Conservation (phyloP, 352 stramenopile species). For the Peronosclerospora sorghi region DNA sequence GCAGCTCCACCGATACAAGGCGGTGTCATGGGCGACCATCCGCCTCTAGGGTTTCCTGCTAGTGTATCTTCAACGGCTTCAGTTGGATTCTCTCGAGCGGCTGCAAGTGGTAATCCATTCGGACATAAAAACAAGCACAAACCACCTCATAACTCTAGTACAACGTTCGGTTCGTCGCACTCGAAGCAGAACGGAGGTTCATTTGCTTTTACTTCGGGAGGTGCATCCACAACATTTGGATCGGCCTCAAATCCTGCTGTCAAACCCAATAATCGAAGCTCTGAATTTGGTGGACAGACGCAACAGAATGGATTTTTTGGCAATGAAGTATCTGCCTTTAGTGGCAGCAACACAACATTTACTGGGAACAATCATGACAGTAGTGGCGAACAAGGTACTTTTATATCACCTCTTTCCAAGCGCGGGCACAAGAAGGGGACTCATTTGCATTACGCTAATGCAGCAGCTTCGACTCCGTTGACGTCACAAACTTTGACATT, state of each 20-base stretch:
- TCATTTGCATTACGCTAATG: conserved; percentile 5
- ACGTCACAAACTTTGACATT: conserved; percentile 19
- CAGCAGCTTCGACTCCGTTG: conserved; percentile 4
- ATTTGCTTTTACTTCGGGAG: background rate
- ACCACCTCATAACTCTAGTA: conserved; percentile 2
- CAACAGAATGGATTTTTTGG: conserved; percentile 8
- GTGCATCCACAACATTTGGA: conserved; percentile 19
- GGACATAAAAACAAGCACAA: conserved; percentile 15
- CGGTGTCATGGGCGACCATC: conserved; percentile 10
- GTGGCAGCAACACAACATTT: conserved; percentile 3
- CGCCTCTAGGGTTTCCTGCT: conserved; percentile 14
- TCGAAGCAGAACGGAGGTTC: conserved; percentile 9
- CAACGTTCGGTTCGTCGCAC: conserved; percentile 8
- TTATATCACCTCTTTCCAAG: conserved; percentile 6
- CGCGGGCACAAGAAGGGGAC: conserved; percentile 2
- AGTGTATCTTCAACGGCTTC: conserved; percentile 2
- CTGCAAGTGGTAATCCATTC: conserved; percentile 13
- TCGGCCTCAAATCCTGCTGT: conserved; percentile 8
- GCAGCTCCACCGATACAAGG: background rate
- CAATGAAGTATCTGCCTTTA: conserved; percentile 6
- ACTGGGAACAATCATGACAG: conserved; percentile 10
- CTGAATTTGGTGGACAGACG: conserved; percentile 6
- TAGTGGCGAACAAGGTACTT: conserved; percentile 7
- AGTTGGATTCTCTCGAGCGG: conserved; percentile 6
- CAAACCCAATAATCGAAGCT: conserved; percentile 8